Evolutionary conservation across 108 stramenopile genomes (phyloP).

Genomic region (Pseudonitzschia delicatissima): DNA sequence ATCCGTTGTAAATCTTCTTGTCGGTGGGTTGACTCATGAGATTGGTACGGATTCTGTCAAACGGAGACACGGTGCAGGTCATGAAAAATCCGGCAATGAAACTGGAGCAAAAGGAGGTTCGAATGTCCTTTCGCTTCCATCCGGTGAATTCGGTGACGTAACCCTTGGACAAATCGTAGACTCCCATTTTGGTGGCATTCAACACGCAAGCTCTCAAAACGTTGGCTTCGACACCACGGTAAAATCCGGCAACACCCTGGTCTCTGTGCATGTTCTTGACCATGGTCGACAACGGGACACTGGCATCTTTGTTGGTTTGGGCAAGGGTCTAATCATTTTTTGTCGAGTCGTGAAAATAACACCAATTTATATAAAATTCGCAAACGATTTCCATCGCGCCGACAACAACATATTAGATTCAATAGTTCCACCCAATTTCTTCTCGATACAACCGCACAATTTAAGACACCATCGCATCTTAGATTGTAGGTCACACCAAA

Average conservation of each 20-base stretch:
- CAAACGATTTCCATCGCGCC: no score
- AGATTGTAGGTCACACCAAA: no score
- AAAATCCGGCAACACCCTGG: slow-evolving; percentile 91
- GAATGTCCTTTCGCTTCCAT: slow-evolving; percentile 72
- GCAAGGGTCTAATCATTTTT: slow-evolving; percentile 55
- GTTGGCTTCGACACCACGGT: slow-evolving; percentile 87
- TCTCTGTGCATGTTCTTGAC: slow-evolving; percentile 67
- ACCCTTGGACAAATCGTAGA: slow-evolving; percentile 87
- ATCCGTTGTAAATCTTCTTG: slow-evolving; percentile 75
- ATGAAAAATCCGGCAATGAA: slow-evolving; percentile 90
- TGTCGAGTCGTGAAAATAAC: no score
- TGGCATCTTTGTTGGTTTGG: slow-evolving; percentile 77
- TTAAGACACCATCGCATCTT: no score
- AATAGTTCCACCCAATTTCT: no score
- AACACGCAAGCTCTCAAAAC: slow-evolving; percentile 84
- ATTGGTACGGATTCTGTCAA: slow-evolving; percentile 58
- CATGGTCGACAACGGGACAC: slow-evolving; percentile 46
- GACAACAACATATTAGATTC: no score
- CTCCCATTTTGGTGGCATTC: slow-evolving; percentile 94
- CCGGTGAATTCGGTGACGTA: slow-evolving; percentile 61
- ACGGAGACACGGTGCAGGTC: slow-evolving; percentile 83
- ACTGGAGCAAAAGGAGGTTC: slow-evolving; percentile 62
- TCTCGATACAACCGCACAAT: no score
- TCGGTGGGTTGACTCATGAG: slow-evolving; percentile 90
- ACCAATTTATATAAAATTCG: no score